These are phyloP conservation scores for Fusarium sp. DNA, from an alignment of 2,329 filamentous ascomycete genomes.

Conservation along the genomic window DNA sequence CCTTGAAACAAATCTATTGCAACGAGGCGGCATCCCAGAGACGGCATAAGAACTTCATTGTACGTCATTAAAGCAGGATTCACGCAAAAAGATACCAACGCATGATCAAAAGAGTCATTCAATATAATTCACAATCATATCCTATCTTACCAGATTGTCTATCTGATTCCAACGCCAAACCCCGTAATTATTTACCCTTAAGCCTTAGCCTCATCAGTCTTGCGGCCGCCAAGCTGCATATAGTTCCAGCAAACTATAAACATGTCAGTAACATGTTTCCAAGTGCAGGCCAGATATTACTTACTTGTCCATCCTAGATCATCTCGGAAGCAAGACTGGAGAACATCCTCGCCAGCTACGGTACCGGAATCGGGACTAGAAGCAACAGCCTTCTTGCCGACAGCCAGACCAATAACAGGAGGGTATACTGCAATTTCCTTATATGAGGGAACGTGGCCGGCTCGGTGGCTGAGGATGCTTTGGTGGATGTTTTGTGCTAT, in stretches of 20 bases:
- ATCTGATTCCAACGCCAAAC: conserved; percentile 36
- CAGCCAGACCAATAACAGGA: conserved; percentile 76
- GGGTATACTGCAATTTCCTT: conserved; percentile 64
- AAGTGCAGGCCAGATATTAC: conserved; percentile 44
- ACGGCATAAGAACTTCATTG: too few relatives aligned
- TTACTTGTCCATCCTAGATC: conserved; percentile 74
- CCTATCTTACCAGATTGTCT: background rate
- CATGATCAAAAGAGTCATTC: background rate
- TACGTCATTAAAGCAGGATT: background rate
- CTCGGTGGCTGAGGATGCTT: conserved; percentile 60
- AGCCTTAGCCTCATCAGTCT: conserved; percentile 42
- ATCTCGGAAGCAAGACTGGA: conserved; percentile 72
- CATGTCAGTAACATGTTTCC: conserved; percentile 23
- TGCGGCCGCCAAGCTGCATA: conserved; percentile 58
- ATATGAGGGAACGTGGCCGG: conserved; percentile 57
- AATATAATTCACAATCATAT: background rate
- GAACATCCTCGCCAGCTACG: conserved; percentile 69
- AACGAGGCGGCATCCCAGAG: too few relatives aligned
- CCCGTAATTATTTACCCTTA: conserved; percentile 18
- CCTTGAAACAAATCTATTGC: too few relatives aligned
- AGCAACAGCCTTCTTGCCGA: conserved; percentile 75
- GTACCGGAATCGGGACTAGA: conserved; percentile 69
- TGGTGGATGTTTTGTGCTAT: conserved; percentile 76
- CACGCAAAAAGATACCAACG: background rate
- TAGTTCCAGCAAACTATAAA: conserved; percentile 66